Conservation (phyloP, 2,329 filamentous ascomycete species). For the Xylariaceae sp. region DNA sequence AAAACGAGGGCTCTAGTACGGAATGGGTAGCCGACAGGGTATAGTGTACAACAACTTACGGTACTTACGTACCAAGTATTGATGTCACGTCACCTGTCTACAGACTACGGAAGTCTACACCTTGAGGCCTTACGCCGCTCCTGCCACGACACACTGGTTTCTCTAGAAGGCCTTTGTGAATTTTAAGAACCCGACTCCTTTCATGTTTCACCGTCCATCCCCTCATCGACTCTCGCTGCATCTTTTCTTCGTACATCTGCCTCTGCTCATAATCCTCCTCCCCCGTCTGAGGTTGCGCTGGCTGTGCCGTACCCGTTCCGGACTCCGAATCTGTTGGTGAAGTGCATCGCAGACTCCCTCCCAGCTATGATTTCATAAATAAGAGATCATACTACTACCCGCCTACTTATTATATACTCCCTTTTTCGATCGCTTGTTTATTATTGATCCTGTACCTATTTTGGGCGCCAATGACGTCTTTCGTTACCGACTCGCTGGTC, state of each 20-base stretch:
- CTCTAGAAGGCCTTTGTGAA: background rate
- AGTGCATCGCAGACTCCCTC: constrained; percentile 7
- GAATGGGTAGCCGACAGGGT: background rate
- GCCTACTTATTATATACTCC: constrained; percentile 14
- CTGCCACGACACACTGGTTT: background rate
- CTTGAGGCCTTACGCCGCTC: background rate
- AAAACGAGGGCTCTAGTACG: background rate
- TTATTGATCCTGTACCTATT: background rate
- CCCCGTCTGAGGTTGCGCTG: background rate
- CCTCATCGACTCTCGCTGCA: background rate
- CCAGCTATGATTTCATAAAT: constrained; percentile 20
- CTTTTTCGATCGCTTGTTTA: constrained; percentile 1
- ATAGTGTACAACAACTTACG: background rate
- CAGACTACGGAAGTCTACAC: background rate
- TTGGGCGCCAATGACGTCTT: constrained; percentile 48
- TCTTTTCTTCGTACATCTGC: background rate
- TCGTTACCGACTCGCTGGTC: constrained; percentile 61
- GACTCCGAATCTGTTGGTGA: background rate
- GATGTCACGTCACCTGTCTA: background rate
- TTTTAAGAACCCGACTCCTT: background rate
- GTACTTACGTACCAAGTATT: background rate
- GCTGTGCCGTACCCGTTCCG: background rate
- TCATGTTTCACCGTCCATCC: background rate
- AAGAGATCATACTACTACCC: constrained; percentile 9
- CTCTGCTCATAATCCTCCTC: constrained; percentile 2